These are phyloP conservation scores for Ganoderma boninense DNA, from an alignment of 1,284 basidiomycete species.

Conservation along the genomic window DNA sequence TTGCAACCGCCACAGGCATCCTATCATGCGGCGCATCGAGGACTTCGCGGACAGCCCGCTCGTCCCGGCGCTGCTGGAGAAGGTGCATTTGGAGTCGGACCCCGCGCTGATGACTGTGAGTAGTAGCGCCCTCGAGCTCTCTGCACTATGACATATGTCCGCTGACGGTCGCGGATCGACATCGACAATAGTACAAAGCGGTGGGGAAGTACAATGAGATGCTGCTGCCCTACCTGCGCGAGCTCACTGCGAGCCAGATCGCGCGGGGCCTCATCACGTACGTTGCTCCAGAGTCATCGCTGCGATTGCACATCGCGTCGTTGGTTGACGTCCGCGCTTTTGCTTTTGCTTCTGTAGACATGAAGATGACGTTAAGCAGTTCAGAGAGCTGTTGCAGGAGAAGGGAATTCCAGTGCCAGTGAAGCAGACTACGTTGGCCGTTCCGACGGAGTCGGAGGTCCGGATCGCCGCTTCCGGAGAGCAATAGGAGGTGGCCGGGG, in stretches of 20 bases:
- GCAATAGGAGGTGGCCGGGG: not conserved
- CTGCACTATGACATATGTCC: too few species aligned
- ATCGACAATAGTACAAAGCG: slow-evolving; percentile 43
- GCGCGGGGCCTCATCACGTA: slow-evolving; percentile 46
- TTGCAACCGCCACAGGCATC: slow-evolving; percentile 38
- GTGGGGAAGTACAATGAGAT: slow-evolving; percentile 43
- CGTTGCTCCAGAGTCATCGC: slow-evolving; percentile 5
- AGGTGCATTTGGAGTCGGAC: slow-evolving; percentile 46
- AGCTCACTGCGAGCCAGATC: slow-evolving; percentile 46
- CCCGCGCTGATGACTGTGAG: slow-evolving; percentile 44
- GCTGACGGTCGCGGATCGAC: not conserved
- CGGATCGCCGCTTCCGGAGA: not conserved
- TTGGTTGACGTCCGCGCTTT: not conserved
- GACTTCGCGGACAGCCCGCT: slow-evolving; percentile 49
- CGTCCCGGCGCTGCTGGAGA: slow-evolving; percentile 47
- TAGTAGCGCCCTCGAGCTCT: slow-evolving; percentile 7
- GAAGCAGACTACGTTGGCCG: slow-evolving; percentile 1
- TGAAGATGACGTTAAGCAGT: slow-evolving; percentile 38
- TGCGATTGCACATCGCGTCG: not conserved
- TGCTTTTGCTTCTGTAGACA: slow-evolving; percentile 19
- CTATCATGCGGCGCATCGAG: slow-evolving; percentile 46
- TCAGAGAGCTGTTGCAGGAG: slow-evolving; percentile 37
- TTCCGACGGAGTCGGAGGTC: slow-evolving; percentile 18
- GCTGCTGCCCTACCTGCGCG: slow-evolving; percentile 48
- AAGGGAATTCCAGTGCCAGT: slow-evolving; percentile 16